phyloP scores from a whole-genome alignment of 768 basidiomycete genomes.

The Dendrothele bispora region DNA sequence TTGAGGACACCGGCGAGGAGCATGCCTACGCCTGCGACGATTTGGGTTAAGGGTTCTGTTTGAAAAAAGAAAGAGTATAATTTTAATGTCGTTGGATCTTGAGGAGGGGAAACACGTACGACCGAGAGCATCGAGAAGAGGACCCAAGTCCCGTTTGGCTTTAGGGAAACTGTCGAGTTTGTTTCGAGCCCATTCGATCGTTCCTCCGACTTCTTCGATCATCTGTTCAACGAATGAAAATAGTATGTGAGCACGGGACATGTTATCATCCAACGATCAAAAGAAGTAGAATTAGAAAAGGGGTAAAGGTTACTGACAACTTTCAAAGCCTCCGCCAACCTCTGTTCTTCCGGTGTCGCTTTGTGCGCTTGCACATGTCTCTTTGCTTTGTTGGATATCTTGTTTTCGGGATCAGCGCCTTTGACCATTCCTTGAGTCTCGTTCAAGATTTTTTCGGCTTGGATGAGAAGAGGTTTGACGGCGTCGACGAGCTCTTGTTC shows the following conservation, averaged over 20 bases:
- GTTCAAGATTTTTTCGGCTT: conserved; percentile 36
- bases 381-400: conserved; percentile 30
- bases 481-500: conserved; percentile 33
- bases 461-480: conserved; percentile 35
- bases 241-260: background rate
- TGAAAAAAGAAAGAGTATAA: background rate
- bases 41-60: conserved; percentile 35
- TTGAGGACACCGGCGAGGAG: conserved; percentile 35
- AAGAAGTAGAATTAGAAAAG: background rate
- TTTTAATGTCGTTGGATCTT: too few species aligned
- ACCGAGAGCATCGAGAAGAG: conserved; percentile 32
- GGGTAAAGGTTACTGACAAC: conserved; percentile 19
- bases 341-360: conserved; percentile 35
- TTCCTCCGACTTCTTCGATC: conserved; percentile 34
- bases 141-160: conserved; percentile 35
- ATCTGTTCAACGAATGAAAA: conserved; percentile 16
- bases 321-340: conserved; percentile 36
- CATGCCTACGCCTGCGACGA: conserved; percentile 35
- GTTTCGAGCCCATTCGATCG: conserved; percentile 35
- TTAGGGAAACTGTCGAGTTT: conserved; percentile 35
- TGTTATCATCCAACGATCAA: too few species aligned
- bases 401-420: conserved; percentile 36
- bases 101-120: conserved; percentile 21
- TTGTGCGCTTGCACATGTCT: conserved; percentile 32
- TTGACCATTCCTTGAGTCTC: conserved; percentile 32